Percentiles rank a stretch among this genome's conserved stretches.
These are phyloP conservation scores for Cupressus sempervirens DNA, from an alignment of 75 land plant genomes.

Conservation along the genomic window DNA sequence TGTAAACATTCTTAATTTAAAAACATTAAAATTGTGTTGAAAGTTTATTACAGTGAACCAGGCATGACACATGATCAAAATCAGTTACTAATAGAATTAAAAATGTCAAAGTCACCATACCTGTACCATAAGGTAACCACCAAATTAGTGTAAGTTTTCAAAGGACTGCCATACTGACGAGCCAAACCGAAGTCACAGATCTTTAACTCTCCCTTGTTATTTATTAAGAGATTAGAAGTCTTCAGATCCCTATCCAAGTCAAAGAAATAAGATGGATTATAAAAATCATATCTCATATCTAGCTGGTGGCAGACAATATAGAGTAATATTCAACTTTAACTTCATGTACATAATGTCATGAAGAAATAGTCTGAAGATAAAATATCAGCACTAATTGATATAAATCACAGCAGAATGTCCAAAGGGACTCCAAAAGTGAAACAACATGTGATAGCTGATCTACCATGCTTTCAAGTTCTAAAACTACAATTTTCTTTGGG, in stretches of 20 bases:
- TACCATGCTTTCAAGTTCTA: too few relatives aligned
- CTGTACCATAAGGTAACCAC: constrained; percentile 48
- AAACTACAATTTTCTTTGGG: too few relatives aligned
- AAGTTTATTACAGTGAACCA: not conserved
- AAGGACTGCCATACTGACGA: constrained; percentile 40
- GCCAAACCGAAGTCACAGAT: constrained; percentile 36
- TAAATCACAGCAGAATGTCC: not conserved
- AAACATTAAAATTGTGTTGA: not conserved
- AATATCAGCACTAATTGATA: not conserved
- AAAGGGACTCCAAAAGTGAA: not conserved
- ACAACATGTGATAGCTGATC: not conserved
- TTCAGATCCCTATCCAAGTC: constrained; percentile 26
- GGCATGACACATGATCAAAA: not conserved
- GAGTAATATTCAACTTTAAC: not conserved
- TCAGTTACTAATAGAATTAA: not conserved
- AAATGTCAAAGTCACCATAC: not conserved
- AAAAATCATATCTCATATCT: not conserved
- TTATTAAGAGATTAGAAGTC: constrained; percentile 34
- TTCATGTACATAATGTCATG: not conserved
- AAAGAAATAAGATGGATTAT: not conserved
- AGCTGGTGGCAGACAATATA: not conserved
- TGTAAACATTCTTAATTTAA: not conserved
- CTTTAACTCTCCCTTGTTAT: constrained; percentile 30
- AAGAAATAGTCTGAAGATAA: not conserved
- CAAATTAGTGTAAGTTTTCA: constrained; percentile 23